Conservation (phyloP, 768 basidiomycete species). For the Scleroderma bovista region DNA sequence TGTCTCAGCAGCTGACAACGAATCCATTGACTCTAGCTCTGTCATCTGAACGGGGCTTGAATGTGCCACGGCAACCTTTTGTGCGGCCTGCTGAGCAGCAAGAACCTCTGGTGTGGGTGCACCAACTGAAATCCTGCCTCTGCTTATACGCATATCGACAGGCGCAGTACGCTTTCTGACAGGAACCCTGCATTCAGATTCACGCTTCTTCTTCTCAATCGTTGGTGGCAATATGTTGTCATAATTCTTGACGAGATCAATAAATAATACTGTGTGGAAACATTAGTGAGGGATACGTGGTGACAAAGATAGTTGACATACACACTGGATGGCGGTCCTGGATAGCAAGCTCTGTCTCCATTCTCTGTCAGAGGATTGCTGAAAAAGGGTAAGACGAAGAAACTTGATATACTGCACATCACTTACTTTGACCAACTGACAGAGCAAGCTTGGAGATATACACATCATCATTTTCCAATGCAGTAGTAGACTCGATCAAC, state of each 20-base stretch:
- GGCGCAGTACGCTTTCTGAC: conserved; percentile 82
- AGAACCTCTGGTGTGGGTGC: conserved; percentile 67
- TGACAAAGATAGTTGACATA: conserved; percentile 18
- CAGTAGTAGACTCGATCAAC: conserved; percentile 61
- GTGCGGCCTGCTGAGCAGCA: conserved; percentile 61
- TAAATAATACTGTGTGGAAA: conserved; percentile 65
- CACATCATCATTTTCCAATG: conserved; percentile 70
- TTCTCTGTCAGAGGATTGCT: conserved; percentile 83
- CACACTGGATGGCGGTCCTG: conserved; percentile 86
- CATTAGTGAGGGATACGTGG: not conserved
- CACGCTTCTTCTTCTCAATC: conserved; percentile 79
- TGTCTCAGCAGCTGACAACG: conserved; percentile 2
- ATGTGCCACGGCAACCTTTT: conserved; percentile 40
- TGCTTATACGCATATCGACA: conserved; percentile 83
- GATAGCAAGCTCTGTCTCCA: conserved; percentile 79
- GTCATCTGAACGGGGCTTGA: conserved; percentile 8
- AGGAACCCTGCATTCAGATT: conserved; percentile 81
- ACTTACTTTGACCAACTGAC: conserved; percentile 80
- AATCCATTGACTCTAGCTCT: conserved; percentile 12
- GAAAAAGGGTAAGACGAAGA: conserved; percentile 1
- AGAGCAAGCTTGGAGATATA: conserved; percentile 85
- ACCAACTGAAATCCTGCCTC: conserved; percentile 68
- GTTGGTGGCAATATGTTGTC: conserved; percentile 71
- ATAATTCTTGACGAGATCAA: conserved; percentile 79
- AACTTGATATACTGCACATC: not conserved